Conservation (phyloP, 495 filamentous ascomycete genomes). For the Hypoxylon fuscum region DNA sequence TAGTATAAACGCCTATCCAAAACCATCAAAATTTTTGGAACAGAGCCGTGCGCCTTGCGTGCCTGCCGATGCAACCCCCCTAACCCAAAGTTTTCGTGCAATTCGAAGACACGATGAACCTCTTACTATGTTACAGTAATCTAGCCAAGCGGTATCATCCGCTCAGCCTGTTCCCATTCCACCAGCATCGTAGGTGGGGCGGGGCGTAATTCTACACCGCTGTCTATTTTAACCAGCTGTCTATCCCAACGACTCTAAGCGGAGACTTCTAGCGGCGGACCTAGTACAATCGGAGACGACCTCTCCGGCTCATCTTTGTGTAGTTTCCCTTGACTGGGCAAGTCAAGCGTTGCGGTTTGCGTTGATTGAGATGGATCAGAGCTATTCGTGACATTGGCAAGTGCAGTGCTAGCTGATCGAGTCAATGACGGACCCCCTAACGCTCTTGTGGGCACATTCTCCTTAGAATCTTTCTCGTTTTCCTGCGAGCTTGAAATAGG, state of each 20-base stretch:
- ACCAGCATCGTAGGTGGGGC: conserved; percentile 6
- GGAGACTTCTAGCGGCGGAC: conserved; percentile 12
- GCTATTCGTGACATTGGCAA: conserved; percentile 26
- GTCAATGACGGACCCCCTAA: conserved; percentile 10
- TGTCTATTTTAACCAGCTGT: conserved; percentile 14
- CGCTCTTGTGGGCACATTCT: conserved; percentile 19
- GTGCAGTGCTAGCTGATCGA: conserved; percentile 26
- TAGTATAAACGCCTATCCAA: conserved; percentile 20
- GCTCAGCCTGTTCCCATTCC: conserved; percentile 2
- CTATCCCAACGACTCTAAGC: conserved; percentile 22
- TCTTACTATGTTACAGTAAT: conserved; percentile 27
- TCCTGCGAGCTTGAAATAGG: conserved; percentile 36
- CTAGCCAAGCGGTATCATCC: conserved; percentile 15
- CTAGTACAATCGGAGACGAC: conserved; percentile 6
- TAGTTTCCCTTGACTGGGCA: not conserved
- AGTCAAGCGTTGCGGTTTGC: not conserved
- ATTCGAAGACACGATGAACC: conserved; percentile 24
- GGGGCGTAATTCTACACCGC: conserved; percentile 9
- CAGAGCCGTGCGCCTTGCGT: conserved; percentile 24
- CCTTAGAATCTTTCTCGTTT: conserved; percentile 35
- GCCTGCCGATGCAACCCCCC: conserved; percentile 20
- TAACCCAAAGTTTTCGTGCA: conserved; percentile 31
- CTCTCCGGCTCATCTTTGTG: conserved; percentile 1
- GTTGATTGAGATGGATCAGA: conserved; percentile 3
- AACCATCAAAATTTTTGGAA: conserved; percentile 7